These are phyloP conservation scores for Rhodosporidiobolus odoratus DNA, from an alignment of 768 basidiomycete species.

Conservation along the genomic window DNA sequence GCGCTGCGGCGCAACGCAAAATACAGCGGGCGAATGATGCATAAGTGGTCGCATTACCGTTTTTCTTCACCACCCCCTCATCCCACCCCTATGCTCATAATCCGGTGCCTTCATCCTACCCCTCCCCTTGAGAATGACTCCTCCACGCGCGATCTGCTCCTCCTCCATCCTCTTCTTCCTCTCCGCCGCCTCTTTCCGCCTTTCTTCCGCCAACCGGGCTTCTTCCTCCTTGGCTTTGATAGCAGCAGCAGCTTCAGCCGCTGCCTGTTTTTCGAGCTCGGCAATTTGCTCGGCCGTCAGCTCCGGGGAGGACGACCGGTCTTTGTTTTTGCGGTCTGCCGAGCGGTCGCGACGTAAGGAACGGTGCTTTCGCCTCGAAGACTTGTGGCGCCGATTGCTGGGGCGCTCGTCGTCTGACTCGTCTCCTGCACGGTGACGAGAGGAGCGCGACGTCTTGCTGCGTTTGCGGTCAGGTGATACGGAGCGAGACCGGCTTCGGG, in stretches of 20 bases:
- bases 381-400: neutral
- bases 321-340: slow-evolving; percentile 5
- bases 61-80: slow-evolving; percentile 33
- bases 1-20: neutral
- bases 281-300: slow-evolving; percentile 22
- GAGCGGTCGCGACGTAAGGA: slow-evolving; percentile 11
- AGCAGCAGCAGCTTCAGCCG: slow-evolving; percentile 52
- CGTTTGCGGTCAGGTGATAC: slow-evolving; percentile 24
- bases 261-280: slow-evolving; percentile 50
- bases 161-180: slow-evolving; percentile 20
- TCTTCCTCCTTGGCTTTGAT: slow-evolving; percentile 51
- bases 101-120: slow-evolving; percentile 36
- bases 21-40: neutral
- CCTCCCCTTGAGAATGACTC: slow-evolving; percentile 37
- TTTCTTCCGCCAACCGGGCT: slow-evolving; percentile 61
- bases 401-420: neutral
- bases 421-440: neutral
- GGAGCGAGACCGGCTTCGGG: slow-evolving; percentile 14
- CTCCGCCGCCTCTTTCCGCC: slow-evolving; percentile 60
- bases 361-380: slow-evolving; percentile 26
- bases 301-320: slow-evolving; percentile 13
- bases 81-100: slow-evolving; percentile 20
- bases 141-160: slow-evolving; percentile 13
- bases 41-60: neutral
- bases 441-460: slow-evolving; percentile 15